Percentiles rank a stretch among this genome's conserved stretches.
phyloP scores from a whole-genome alignment of 371 early-diverging fungal genomes.

The Mortierella polycephala region DNA sequence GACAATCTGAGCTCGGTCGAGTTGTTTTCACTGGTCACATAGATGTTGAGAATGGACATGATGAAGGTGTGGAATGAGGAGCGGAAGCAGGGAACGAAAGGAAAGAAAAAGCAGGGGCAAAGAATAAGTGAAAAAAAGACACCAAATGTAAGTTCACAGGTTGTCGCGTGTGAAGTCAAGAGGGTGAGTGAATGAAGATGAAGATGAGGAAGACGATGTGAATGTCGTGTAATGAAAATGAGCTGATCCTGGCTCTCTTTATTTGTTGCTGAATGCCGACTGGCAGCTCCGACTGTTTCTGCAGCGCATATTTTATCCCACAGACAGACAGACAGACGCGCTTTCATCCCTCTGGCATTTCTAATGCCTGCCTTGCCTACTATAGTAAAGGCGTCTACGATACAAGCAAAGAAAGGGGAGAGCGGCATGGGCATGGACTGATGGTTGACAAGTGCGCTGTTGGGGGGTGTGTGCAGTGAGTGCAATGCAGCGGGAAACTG shows the following conservation, averaged over 20 bases:
- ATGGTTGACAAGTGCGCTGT: too few species aligned
- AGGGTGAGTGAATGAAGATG: conserved; percentile 1
- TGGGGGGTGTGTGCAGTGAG: too few species aligned
- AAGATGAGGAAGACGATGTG: neutral
- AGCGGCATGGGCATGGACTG: too few species aligned
- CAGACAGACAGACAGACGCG: neutral
- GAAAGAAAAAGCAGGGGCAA: neutral
- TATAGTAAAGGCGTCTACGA: too few species aligned
- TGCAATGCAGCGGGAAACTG: too few species aligned
- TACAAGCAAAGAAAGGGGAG: too few species aligned
- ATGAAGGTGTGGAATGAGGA: neutral
- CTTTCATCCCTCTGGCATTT: too few species aligned
- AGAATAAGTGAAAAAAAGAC: neutral
- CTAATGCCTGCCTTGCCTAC: too few species aligned
- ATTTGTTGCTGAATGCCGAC: too few species aligned
- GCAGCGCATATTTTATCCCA: conserved; percentile 9
- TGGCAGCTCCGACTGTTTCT: conserved; percentile 4
- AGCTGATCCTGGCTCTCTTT: too few species aligned
- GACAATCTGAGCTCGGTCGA: conserved; percentile 84
- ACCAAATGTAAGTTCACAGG: neutral
- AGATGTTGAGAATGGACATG: conserved; percentile 79
- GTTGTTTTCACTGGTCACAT: conserved; percentile 77
- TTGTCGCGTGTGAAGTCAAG: too few species aligned
- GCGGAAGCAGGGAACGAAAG: neutral
- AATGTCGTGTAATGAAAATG: neutral